phyloP scores from a whole-genome alignment of 805 yeast species.

The Teunomyces kruisii region DNA sequence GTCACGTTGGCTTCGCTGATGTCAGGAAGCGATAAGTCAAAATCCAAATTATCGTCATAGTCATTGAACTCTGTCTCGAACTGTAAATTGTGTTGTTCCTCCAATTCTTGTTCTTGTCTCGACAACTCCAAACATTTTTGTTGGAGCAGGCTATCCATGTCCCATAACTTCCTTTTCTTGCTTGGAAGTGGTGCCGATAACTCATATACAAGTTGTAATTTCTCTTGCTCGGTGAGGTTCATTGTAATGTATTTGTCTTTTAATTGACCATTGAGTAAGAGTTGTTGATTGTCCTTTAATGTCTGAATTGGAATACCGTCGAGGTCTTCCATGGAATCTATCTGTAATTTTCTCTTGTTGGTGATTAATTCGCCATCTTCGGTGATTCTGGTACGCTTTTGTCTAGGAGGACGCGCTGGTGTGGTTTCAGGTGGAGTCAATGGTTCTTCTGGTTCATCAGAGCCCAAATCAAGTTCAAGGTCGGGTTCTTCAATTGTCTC shows the following conservation, averaged over 20 bases:
- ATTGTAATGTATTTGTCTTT: constrained; percentile 22
- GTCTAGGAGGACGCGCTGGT: constrained; percentile 24
- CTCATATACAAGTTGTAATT: constrained; percentile 34
- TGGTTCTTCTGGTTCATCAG: constrained; percentile 21
- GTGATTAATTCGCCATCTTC: constrained; percentile 49
- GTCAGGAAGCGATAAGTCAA: constrained; percentile 26
- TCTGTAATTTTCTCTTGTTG: constrained; percentile 41
- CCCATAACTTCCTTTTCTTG: constrained; percentile 27
- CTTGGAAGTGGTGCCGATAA: constrained; percentile 27
- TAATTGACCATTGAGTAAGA: constrained; percentile 18
- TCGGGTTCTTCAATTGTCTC: constrained; percentile 30
- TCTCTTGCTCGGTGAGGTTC: constrained; percentile 29
- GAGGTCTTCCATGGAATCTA: constrained; percentile 47
- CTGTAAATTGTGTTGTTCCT: constrained; percentile 19
- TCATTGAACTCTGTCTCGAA: constrained; percentile 14
- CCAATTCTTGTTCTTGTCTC: constrained; percentile 18
- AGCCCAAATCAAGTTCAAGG: constrained; percentile 8
- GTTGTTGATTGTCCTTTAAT: constrained; percentile 29
- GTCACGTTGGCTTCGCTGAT: constrained; percentile 16
- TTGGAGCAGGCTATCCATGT: constrained; percentile 30
- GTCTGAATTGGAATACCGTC: constrained; percentile 42
- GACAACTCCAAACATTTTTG: constrained; percentile 28
- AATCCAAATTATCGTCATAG: constrained; percentile 21
- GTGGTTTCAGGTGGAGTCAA: constrained; percentile 24
- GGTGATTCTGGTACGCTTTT: constrained; percentile 31